These are phyloP conservation scores for Piloderma croceum DNA, from an alignment of 768 basidiomycete genomes.

Conservation along the genomic window DNA sequence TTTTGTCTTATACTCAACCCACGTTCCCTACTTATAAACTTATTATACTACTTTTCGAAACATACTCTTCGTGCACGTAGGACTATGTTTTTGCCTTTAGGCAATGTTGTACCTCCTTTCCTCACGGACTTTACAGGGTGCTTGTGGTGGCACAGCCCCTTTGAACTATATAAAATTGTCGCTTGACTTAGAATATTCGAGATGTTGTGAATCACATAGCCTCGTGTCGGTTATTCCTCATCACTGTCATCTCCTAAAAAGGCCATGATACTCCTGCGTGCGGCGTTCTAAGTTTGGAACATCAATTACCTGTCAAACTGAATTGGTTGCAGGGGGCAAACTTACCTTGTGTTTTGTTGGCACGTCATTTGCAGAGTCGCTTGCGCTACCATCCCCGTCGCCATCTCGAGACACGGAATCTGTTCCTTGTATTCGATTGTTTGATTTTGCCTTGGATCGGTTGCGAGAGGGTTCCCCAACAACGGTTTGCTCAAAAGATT, in stretches of 20 bases:
- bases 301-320: not conserved
- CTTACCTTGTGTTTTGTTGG: constrained; percentile 40
- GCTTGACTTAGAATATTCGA: too few species aligned
- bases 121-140: too few species aligned
- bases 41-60: too few species aligned
- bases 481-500: constrained; percentile 57
- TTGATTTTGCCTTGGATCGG: too few species aligned
- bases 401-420: constrained; percentile 15
- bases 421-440: constrained; percentile 10
- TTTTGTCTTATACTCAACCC: too few species aligned
- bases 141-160: too few species aligned
- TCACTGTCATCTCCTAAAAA: constrained; percentile 73
- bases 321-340: not conserved
- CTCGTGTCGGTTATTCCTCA: constrained; percentile 35
- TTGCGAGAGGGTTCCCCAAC: constrained; percentile 25
- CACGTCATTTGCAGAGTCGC: constrained; percentile 27
- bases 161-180: too few species aligned
- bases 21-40: too few species aligned
- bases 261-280: constrained; percentile 59
- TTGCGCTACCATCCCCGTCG: constrained; percentile 28
- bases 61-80: too few species aligned
- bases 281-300: constrained; percentile 30
- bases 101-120: too few species aligned
- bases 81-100: too few species aligned
- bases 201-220: too few species aligned